phyloP scores from a whole-genome alignment of 768 basidiomycete species.

The Kwoniella dendrophila region DNA sequence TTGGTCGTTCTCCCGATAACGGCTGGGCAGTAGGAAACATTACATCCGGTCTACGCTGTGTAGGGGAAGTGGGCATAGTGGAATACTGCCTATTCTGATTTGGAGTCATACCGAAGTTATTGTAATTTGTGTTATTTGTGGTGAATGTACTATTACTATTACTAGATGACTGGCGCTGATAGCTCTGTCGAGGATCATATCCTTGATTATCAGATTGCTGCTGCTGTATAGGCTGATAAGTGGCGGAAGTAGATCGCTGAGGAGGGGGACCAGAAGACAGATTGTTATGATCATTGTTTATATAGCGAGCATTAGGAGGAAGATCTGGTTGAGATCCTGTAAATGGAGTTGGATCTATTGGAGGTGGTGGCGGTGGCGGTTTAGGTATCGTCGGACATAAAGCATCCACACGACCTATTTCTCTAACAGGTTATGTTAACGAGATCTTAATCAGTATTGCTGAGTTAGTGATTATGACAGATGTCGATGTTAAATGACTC shows the following conservation, averaged over 20 bases:
- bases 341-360: constrained; percentile 9
- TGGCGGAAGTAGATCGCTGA: not conserved
- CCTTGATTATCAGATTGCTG: constrained; percentile 27
- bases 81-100: constrained; percentile 20
- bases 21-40: constrained; percentile 36
- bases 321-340: constrained; percentile 1
- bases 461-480: not conserved
- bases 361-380: constrained; percentile 1
- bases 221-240: not conserved
- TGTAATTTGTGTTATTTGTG: constrained; percentile 30
- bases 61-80: constrained; percentile 26
- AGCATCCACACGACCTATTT: constrained; percentile 41
- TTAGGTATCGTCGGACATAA: constrained; percentile 31
- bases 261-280: not conserved
- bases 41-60: not conserved
- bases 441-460: not conserved
- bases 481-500: constrained; percentile 20
- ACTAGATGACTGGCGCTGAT: constrained; percentile 28
- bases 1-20: constrained; percentile 2
- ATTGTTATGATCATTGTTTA: constrained; percentile 1
- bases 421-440: constrained; percentile 22
- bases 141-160: constrained; percentile 30
- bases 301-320: constrained; percentile 8
- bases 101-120: constrained; percentile 27
- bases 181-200: constrained; percentile 22